Conservation (phyloP, 805 yeast genomes). For the Candida pini region DNA sequence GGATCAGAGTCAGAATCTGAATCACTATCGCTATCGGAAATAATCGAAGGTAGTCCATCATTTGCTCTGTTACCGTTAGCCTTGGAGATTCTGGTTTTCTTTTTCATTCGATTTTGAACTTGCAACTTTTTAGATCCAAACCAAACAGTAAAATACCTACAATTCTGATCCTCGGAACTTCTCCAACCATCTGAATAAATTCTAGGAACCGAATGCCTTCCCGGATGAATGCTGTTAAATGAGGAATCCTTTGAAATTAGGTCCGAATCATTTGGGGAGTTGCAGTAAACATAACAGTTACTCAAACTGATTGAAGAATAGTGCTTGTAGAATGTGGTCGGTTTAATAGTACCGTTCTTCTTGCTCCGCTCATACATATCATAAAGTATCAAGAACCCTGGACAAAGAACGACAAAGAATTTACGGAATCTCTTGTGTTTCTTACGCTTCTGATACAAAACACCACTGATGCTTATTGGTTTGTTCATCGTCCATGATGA, state of each 20-base stretch:
- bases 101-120: conserved; percentile 17
- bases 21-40: conserved; percentile 1
- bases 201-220: conserved; percentile 58
- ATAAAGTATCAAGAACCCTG: conserved; percentile 62
- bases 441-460: conserved; percentile 60
- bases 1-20: neutral
- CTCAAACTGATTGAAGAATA: conserved; percentile 56
- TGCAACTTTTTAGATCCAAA: conserved; percentile 58
- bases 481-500: conserved; percentile 55
- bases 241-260: conserved; percentile 35
- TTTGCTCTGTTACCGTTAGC: neutral
- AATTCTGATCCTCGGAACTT: conserved; percentile 70
- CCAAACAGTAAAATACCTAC: conserved; percentile 82
- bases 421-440: conserved; percentile 63
- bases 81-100: conserved; percentile 1
- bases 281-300: conserved; percentile 74
- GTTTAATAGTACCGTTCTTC: conserved; percentile 36
- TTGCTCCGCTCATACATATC: conserved; percentile 42
- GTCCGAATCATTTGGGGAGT: conserved; percentile 52
- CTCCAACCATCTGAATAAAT: conserved; percentile 80
- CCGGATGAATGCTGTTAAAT: conserved; percentile 47
- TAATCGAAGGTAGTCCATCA: conserved; percentile 1
- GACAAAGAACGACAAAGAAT: conserved; percentile 59
- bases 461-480: conserved; percentile 59
- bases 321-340: conserved; percentile 44